Percentiles rank a stretch among this genome's conserved stretches.
Evolutionary conservation across 768 basidiomycete species (phyloP).

Genomic region (Mycena alexandri): DNA sequence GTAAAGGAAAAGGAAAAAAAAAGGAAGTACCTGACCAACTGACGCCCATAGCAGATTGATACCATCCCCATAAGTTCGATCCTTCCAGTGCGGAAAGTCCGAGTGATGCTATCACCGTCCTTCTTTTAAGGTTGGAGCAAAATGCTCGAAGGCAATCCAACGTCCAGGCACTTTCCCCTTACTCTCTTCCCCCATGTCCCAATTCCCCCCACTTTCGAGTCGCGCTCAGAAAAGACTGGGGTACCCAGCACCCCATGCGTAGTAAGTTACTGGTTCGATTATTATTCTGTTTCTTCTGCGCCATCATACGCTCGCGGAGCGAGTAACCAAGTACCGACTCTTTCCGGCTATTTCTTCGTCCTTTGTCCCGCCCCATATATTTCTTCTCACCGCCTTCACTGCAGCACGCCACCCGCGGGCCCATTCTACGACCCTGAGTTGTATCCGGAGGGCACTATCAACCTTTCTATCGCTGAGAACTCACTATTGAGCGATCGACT

Average conservation of each 20-base stretch:
- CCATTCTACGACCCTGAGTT: slow-evolving; percentile 35
- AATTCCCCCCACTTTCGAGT: slow-evolving; percentile 20
- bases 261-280: slow-evolving; percentile 29
- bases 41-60: background rate
- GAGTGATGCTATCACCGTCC: background rate
- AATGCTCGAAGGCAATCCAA: background rate
- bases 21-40: background rate
- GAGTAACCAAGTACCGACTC: too few species aligned
- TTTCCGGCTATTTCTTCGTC: background rate
- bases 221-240: slow-evolving; percentile 30
- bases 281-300: too few species aligned
- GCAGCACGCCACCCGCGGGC: slow-evolving; percentile 14
- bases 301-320: too few species aligned
- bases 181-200: slow-evolving; percentile 8
- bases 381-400: background rate
- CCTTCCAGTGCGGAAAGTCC: background rate
- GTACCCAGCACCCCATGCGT: slow-evolving; percentile 32
- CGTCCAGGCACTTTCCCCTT: background rate
- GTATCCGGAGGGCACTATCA: slow-evolving; percentile 33
- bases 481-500: slow-evolving; percentile 35
- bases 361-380: too few species aligned
- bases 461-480: slow-evolving; percentile 38
- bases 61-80: slow-evolving; percentile 2
- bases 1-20: too few species aligned
- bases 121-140: slow-evolving; percentile 1